These are phyloP conservation scores for Penicillium polonicum DNA, from an alignment of 2,329 filamentous ascomycete species.

Conservation along the genomic window DNA sequence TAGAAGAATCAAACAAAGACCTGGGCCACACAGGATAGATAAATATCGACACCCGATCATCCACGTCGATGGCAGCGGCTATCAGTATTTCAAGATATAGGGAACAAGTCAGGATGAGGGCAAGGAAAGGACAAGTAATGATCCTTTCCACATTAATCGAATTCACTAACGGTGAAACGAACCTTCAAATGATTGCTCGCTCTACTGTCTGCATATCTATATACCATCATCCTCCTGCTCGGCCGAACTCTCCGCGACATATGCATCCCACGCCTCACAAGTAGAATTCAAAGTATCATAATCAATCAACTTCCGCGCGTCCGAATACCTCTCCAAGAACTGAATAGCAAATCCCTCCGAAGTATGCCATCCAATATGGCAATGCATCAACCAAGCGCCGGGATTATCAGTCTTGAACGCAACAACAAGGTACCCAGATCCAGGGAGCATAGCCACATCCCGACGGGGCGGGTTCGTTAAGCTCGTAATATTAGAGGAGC, in stretches of 20 bases:
- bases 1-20: too few species aligned
- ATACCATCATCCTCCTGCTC: not conserved
- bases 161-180: not conserved
- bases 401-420: slow-evolving; percentile 55
- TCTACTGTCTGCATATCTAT: not conserved
- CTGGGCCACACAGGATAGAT: too few species aligned
- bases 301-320: not conserved
- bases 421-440: slow-evolving; percentile 28
- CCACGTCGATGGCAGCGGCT: too few species aligned
- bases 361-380: slow-evolving; percentile 35
- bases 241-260: not conserved
- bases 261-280: not conserved
- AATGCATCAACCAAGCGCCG: slow-evolving; percentile 43
- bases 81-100: too few species aligned
- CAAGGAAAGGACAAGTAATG: too few species aligned
- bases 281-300: not conserved
- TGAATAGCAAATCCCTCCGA: slow-evolving; percentile 29
- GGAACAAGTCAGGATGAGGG: too few species aligned
- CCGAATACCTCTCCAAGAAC: not conserved
- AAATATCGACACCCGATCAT: too few species aligned
- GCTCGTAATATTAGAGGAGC: not conserved
- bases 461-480: not conserved
- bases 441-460: not conserved
- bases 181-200: not conserved
- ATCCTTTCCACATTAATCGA: not conserved